phyloP scores from a whole-genome alignment of 2,329 filamentous ascomycete species.

The Botrytis byssoidea region DNA sequence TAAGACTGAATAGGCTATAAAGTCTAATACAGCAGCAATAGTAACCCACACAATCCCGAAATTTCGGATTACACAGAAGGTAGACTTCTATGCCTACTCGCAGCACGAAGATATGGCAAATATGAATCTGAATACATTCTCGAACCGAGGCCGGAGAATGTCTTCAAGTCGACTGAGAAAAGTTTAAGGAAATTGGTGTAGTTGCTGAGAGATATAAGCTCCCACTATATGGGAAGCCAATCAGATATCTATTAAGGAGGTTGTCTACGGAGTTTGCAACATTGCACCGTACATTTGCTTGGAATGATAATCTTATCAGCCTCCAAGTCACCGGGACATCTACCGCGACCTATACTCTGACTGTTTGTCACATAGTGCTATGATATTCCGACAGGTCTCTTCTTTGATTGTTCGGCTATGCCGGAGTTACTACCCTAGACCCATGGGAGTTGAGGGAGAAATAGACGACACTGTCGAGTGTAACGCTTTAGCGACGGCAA shows the following conservation, averaged over 20 bases:
- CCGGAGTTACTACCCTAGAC: no score
- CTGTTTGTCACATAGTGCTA: not conserved
- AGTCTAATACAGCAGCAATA: not conserved
- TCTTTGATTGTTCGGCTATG: no score
- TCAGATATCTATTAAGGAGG: not conserved
- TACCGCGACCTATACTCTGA: not conserved
- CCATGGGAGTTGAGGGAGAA: no score
- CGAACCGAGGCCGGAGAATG: not conserved
- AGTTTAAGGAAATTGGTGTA: not conserved
- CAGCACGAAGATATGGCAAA: not conserved
- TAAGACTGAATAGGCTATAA: not conserved
- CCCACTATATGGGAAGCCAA: not conserved
- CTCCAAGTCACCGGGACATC: not conserved
- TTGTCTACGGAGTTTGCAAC: not conserved
- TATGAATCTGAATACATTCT: not conserved
- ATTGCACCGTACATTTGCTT: not conserved
- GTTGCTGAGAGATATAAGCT: not conserved
- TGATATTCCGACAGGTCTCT: not conserved
- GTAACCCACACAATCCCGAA: not conserved
- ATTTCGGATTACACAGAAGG: not conserved
- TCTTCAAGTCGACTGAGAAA: not conserved
- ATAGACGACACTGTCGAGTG: not conserved
- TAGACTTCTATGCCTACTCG: not conserved
- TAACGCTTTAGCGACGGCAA: not conserved
- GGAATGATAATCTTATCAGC: not conserved